These are phyloP conservation scores for Viola pubescens DNA, from an alignment of 441 rosid genomes.

Conservation along the genomic window DNA sequence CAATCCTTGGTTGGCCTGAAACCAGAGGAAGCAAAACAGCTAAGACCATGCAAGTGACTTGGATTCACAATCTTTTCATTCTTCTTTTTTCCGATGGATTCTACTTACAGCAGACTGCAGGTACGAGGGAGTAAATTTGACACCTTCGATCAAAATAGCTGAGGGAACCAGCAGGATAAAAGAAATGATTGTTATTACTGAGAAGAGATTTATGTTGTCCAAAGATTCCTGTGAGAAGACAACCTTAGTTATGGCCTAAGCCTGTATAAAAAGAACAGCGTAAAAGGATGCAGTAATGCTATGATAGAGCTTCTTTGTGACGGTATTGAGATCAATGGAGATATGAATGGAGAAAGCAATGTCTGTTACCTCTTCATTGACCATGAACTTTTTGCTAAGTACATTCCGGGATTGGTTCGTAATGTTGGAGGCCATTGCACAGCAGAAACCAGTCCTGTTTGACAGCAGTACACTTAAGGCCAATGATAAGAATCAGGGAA, in stretches of 20 bases:
- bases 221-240: slow-evolving; percentile 54
- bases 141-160: slow-evolving; percentile 65
- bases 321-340: too few relatives aligned
- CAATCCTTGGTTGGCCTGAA: slow-evolving; percentile 72
- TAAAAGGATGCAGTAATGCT: not conserved
- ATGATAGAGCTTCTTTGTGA: not conserved
- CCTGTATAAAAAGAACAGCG: not conserved
- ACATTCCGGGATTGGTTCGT: slow-evolving; percentile 92
- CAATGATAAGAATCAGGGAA: not conserved
- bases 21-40: slow-evolving; percentile 4
- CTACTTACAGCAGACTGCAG: slow-evolving; percentile 69
- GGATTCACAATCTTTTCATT: not conserved
- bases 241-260: not conserved
- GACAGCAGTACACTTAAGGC: not conserved
- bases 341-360: not conserved
- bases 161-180: slow-evolving; percentile 62
- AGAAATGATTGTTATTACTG: slow-evolving; percentile 79
- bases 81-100: not conserved
- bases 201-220: slow-evolving; percentile 93
- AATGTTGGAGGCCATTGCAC: slow-evolving; percentile 98
- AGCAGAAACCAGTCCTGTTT: slow-evolving; percentile 86
- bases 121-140: slow-evolving; percentile 74
- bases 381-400: slow-evolving; percentile 92
- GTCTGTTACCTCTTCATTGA: slow-evolving; percentile 58
- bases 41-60: not conserved